These are phyloP conservation scores for Erysimum cheiri DNA, from an alignment of 441 rosid species.

Conservation along the genomic window DNA sequence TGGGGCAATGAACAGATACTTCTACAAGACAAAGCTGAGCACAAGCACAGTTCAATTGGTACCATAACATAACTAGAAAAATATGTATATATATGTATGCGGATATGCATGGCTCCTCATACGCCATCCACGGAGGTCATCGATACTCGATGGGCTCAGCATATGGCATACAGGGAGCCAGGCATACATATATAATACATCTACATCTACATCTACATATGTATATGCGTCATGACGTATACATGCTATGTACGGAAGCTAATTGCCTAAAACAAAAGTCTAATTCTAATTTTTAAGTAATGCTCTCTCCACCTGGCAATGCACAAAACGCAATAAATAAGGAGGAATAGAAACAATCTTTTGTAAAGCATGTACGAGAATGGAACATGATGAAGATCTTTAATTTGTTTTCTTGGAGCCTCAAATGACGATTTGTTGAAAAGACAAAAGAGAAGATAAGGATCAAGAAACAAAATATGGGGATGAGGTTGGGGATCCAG, in stretches of 20 bases:
- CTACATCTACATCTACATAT: not conserved
- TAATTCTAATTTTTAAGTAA: conserved; percentile 27
- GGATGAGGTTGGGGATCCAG: conserved; percentile 39
- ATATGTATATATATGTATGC: conserved; percentile 21
- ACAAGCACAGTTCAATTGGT: conserved; percentile 18
- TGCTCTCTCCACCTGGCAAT: conserved; percentile 32
- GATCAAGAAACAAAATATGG: conserved; percentile 27
- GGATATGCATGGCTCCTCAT: conserved; percentile 98
- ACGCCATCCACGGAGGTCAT: conserved; percentile 94
- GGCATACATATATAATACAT: conserved; percentile 59
- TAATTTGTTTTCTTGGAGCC: conserved; percentile 29
- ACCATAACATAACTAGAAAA: conserved; percentile 19
- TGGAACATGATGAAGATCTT: conserved; percentile 29
- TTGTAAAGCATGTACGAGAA: conserved; percentile 28
- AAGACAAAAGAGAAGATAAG: conserved; percentile 38
- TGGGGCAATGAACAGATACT: conserved; percentile 18
- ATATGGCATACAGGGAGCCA: conserved; percentile 99
- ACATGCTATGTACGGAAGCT: conserved; percentile 29
- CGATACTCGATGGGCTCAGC: conserved; percentile 68
- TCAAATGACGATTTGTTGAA: conserved; percentile 23
- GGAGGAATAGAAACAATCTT: conserved; percentile 23
- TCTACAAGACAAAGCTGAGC: conserved; percentile 20
- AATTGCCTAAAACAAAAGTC: conserved; percentile 7
- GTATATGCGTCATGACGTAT: not conserved
- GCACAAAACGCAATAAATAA: conserved; percentile 34